Conservation (phyloP, 352 stramenopile species). For the Globisporangium polare region DNA sequence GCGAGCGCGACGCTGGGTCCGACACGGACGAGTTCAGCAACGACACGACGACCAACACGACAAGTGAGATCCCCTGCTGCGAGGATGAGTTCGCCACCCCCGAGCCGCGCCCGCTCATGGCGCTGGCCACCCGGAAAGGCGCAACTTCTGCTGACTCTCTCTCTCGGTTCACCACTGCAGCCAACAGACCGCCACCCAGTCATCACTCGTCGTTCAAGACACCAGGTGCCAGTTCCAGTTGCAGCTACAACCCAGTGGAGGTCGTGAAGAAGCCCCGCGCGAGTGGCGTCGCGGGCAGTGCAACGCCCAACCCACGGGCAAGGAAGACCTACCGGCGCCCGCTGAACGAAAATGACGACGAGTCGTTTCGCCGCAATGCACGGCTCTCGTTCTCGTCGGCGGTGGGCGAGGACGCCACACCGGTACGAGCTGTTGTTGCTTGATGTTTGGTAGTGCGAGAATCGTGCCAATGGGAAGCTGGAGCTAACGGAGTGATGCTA, state of each 20-base stretch:
- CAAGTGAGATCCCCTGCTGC: slow-evolving; percentile 21
- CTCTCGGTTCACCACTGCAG: neutral
- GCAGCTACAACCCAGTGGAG: slow-evolving; percentile 18
- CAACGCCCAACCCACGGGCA: slow-evolving; percentile 28
- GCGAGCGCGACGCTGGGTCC: slow-evolving; percentile 11
- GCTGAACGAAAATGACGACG: slow-evolving; percentile 55
- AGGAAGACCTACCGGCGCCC: slow-evolving; percentile 49
- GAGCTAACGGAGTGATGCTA: neutral
- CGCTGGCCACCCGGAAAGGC: slow-evolving; percentile 20
- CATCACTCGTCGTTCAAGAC: slow-evolving; percentile 32
- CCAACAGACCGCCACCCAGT: slow-evolving; percentile 10
- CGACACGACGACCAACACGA: slow-evolving; percentile 17
- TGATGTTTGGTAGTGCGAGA: neutral
- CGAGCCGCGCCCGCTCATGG: slow-evolving; percentile 20
- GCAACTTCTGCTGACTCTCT: neutral
- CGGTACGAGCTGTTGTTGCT: slow-evolving; percentile 25
- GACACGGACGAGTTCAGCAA: slow-evolving; percentile 24
- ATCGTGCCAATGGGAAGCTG: neutral
- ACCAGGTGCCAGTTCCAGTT: slow-evolving; percentile 18
- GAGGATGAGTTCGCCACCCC: slow-evolving; percentile 29
- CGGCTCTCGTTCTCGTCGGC: slow-evolving; percentile 61
- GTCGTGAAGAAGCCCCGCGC: slow-evolving; percentile 58
- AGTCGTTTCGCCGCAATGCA: slow-evolving; percentile 41
- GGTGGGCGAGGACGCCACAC: slow-evolving; percentile 44
- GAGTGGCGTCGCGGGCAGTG: slow-evolving; percentile 21